These are phyloP conservation scores for Vitis riparia DNA, from an alignment of 164 flowering plant species.

Conservation along the genomic window DNA sequence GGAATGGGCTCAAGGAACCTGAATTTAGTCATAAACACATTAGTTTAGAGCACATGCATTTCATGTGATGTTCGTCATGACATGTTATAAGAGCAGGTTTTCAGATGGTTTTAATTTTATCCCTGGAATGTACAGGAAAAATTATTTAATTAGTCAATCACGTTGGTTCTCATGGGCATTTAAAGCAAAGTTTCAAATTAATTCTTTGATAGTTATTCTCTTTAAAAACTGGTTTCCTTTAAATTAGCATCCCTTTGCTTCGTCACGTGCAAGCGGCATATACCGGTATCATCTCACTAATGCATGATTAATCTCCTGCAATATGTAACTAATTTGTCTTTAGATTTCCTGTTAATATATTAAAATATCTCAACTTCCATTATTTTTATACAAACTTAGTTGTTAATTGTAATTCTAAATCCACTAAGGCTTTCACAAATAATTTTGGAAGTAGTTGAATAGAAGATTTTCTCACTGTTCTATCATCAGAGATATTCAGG, in stretches of 20 bases:
- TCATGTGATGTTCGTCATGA: background rate
- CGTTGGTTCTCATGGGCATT: background rate
- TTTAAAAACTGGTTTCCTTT: no score
- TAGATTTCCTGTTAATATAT: no score
- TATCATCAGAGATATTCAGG: background rate
- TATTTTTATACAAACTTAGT: background rate
- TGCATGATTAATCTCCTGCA: background rate
- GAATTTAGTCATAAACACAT: background rate
- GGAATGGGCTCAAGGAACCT: background rate
- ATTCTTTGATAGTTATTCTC: no score
- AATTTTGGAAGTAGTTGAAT: background rate
- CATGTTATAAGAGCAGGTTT: background rate
- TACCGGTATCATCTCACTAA: background rate
- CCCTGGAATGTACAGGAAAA: background rate
- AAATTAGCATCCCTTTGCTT: background rate
- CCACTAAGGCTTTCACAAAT: background rate
- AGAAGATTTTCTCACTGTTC: background rate
- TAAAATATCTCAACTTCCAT: background rate
- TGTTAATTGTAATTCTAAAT: background rate
- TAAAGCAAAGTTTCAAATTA: background rate
- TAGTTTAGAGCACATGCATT: background rate
- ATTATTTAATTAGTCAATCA: background rate
- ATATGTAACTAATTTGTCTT: background rate
- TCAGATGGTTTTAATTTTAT: background rate
- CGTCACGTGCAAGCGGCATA: background rate